Conservation (phyloP, 352 stramenopile species). For the Globisporangium barbulae region DNA sequence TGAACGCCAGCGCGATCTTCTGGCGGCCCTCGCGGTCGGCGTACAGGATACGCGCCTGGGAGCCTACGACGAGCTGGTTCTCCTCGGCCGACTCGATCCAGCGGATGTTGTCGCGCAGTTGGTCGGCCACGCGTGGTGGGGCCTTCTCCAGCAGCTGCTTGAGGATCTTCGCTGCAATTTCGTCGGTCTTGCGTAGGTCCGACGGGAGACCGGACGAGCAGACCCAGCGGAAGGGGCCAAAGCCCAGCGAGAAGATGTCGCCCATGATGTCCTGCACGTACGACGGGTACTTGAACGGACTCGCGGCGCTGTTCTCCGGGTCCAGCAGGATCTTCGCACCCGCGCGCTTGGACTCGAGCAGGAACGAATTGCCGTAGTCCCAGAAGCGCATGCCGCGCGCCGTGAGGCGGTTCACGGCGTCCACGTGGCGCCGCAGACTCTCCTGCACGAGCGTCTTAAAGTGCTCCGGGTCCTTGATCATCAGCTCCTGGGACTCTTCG, state of each 20-base stretch:
- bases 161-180: too few species aligned
- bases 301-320: slow-evolving; percentile 42
- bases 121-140: too few species aligned
- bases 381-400: slow-evolving; percentile 84
- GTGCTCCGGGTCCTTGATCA: slow-evolving; percentile 63
- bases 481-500: slow-evolving; percentile 79
- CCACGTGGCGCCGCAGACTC: slow-evolving; percentile 71
- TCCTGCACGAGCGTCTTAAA: slow-evolving; percentile 84
- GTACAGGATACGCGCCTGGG: too few species aligned
- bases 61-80: too few species aligned
- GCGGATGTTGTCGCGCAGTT: too few species aligned
- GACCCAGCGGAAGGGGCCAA: slow-evolving; percentile 89
- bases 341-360: slow-evolving; percentile 77
- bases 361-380: slow-evolving; percentile 91
- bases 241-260: slow-evolving; percentile 89
- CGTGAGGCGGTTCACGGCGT: slow-evolving; percentile 79
- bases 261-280: slow-evolving; percentile 92
- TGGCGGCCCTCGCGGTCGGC: too few species aligned
- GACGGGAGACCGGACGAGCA: slow-evolving; percentile 64
- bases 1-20: slow-evolving; percentile 64
- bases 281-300: slow-evolving; percentile 83
- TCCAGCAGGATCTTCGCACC: slow-evolving; percentile 30
- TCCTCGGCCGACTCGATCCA: too few species aligned
- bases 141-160: too few species aligned
- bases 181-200: slow-evolving; percentile 39